Percentiles rank a stretch among this genome's conserved stretches.
Conservation (phyloP, 768 basidiomycete genomes). For the Rhodotorula taiwanensis region DNA sequence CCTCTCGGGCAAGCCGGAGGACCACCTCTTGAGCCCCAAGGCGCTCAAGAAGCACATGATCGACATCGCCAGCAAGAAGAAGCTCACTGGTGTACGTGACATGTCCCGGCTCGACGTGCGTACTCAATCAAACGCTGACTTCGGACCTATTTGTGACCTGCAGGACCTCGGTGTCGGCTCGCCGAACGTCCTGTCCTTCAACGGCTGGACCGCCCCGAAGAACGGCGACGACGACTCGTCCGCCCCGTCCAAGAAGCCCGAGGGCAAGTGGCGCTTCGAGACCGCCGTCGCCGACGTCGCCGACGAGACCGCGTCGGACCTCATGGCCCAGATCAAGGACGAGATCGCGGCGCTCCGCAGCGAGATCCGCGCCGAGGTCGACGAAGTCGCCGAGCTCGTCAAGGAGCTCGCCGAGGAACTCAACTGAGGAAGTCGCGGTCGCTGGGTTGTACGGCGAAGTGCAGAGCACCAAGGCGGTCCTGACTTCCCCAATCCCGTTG, state of each 20-base stretch:
- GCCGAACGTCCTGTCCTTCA: constrained; percentile 68
- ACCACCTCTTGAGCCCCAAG: constrained; percentile 50
- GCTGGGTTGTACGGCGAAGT: too few relatives aligned
- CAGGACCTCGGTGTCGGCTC: constrained; percentile 50
- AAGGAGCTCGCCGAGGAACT: not conserved
- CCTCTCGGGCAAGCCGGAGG: constrained; percentile 46
- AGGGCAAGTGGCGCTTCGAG: constrained; percentile 5
- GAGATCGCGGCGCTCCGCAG: constrained; percentile 12
- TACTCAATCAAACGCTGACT: not conserved
- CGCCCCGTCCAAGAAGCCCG: not conserved
- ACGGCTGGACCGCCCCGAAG: constrained; percentile 50
- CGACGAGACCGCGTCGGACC: constrained; percentile 15
- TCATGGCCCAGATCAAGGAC: constrained; percentile 28
- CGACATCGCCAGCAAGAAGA: constrained; percentile 51
- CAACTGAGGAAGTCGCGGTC: not conserved
- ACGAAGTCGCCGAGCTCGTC: constrained; percentile 22
- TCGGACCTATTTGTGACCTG: constrained; percentile 45
- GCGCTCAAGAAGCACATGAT: constrained; percentile 72
- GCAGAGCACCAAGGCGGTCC: not conserved
- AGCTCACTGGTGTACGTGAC: not conserved
- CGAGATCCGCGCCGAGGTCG: constrained; percentile 21
- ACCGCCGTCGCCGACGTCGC: not conserved
- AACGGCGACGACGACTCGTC: not conserved
- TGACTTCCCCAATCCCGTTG: not conserved
- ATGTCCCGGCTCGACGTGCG: too few relatives aligned